phyloP scores from a whole-genome alignment of 129 eudicot species.

The Ambrosia artemisiifolia region DNA sequence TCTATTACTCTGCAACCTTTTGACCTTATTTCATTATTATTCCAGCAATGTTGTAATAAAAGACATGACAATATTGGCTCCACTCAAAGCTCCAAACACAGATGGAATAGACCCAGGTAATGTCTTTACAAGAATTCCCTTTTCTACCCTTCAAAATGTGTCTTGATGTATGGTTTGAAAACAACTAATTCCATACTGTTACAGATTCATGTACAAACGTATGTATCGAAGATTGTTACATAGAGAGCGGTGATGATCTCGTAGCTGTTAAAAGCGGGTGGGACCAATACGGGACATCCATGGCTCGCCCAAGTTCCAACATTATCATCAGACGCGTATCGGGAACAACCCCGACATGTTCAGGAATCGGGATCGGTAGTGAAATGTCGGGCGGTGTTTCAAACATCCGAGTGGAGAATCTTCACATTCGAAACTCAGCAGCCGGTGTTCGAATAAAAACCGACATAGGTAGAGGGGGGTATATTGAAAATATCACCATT shows the following conservation, averaged over 20 bases:
- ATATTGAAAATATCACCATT: slow-evolving; percentile 66
- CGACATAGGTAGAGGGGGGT: slow-evolving; percentile 94
- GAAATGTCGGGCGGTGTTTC: slow-evolving; percentile 97
- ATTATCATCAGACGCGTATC: slow-evolving; percentile 78
- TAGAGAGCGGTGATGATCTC: slow-evolving; percentile 96
- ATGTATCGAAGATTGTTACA: slow-evolving; percentile 91
- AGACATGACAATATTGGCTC: slow-evolving; percentile 94
- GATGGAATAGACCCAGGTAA: slow-evolving; percentile 98
- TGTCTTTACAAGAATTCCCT: not conserved
- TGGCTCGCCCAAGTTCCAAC: slow-evolving; percentile 80
- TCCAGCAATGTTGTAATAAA: slow-evolving; percentile 77
- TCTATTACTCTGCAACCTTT: not conserved
- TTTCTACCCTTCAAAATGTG: not conserved
- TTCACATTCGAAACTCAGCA: slow-evolving; percentile 75
- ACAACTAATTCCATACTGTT: not conserved
- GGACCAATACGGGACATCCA: slow-evolving; percentile 88
- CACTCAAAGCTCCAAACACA: slow-evolving; percentile 89
- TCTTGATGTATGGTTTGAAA: not conserved
- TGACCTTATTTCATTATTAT: not conserved
- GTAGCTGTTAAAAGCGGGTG: slow-evolving; percentile 97
- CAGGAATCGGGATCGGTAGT: slow-evolving; percentile 96
- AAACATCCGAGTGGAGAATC: slow-evolving; percentile 59
- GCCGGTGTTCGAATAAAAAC: slow-evolving; percentile 91
- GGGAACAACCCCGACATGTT: slow-evolving; percentile 97
- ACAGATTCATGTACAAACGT: slow-evolving; percentile 87